Evolutionary conservation across 129 eudicot genomes (phyloP), one percentile per base, ranked within the genome.

Genomic region (Erigeron canadensis): DNA sequence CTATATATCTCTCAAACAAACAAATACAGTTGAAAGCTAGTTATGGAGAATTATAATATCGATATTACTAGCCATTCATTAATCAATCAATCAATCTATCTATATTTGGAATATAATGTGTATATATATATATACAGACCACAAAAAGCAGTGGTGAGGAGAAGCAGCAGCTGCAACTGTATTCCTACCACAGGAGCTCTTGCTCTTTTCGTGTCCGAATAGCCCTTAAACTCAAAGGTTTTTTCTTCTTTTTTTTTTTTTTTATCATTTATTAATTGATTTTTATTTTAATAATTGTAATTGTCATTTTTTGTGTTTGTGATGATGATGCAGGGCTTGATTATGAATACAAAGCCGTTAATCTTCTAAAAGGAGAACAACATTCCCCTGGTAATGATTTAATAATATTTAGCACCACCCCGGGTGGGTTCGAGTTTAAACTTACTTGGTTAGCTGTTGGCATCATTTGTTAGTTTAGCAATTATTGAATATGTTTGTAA

Each of bases 281-380:
- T 59, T 7, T 10, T 10, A 21, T 4, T 59, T 44, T 44, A 44
- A 1, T 10, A 44, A 44, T 22, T 46, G 15, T 7, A 8, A 66
- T 10, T 10, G 61, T 22, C 18, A 39, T 68, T 69, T 34, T 18
- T 37, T 57, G 10, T 67, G 23, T 12, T 57, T 57, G 37, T 75
- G 58, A 48, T 58, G 16, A 22, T 22, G 10, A 53, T 64, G 76
- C 87, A 92, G 98, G 98, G 46, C 74, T 93, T 51, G 84, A 87
- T 39, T 93, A 81, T 75, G 96, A 93, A 43, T 93, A 93, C 79
- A 85, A 75, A 79, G 83, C 92, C 6, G 90, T 89, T 71, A 80
- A 93, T 80, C 84, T 93, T 79, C 81, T 89, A 60, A 93, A 85
- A 82, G 96, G 89, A 61, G 96, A 89, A 40, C 95, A 89, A 3